Conservation (phyloP, 306 rosid species). For the Malus asiatica region DNA sequence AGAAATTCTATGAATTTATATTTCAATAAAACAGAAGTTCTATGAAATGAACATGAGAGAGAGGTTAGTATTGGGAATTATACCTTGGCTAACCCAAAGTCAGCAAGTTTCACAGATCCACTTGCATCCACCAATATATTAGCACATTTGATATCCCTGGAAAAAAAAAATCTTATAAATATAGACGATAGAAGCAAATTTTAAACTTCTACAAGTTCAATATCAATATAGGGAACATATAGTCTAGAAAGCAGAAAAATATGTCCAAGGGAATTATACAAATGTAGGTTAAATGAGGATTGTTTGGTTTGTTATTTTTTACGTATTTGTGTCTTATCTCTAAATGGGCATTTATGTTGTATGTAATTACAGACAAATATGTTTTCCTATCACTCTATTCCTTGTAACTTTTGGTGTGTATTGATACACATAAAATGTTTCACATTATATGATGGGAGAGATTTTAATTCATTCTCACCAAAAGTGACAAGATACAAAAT, state of each 20-base stretch:
- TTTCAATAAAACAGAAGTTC: background rate
- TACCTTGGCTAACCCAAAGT: conserved; percentile 98
- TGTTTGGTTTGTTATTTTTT: background rate
- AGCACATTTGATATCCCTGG: conserved; percentile 94
- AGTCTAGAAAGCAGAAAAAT: background rate
- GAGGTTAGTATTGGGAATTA: background rate
- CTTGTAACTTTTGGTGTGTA: background rate
- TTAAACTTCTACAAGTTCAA: background rate
- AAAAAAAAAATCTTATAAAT: background rate
- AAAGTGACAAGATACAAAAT: background rate
- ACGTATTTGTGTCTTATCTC: background rate
- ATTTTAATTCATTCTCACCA: background rate
- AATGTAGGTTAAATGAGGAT: background rate
- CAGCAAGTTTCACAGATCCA: conserved; percentile 95
- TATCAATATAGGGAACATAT: background rate
- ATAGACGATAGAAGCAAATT: background rate
- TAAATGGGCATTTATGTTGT: background rate
- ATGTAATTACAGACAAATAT: background rate
- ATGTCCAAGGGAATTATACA: background rate
- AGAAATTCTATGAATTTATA: background rate
- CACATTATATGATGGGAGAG: background rate
- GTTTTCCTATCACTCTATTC: background rate
- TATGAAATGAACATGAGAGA: background rate
- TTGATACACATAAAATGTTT: background rate
- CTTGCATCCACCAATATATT: conserved; percentile 84